These are phyloP conservation scores for Talaromyces albobiverticillius DNA, from an alignment of 2,329 filamentous ascomycete genomes.

Conservation along the genomic window DNA sequence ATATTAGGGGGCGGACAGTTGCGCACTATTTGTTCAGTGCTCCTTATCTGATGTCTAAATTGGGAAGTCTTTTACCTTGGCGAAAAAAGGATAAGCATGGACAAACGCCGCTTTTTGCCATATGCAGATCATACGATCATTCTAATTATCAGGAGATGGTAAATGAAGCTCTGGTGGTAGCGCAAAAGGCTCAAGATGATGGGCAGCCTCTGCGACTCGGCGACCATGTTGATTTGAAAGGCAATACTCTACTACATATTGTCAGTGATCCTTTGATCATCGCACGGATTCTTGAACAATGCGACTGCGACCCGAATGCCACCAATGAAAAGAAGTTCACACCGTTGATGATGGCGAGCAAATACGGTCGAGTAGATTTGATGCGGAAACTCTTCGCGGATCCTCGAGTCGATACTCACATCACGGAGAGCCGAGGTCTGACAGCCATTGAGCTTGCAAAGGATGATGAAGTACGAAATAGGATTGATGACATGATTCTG, in stretches of 20 bases:
- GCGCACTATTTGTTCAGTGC: slow-evolving; percentile 97
- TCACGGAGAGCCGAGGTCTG: slow-evolving; percentile 80
- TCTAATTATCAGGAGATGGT: slow-evolving; percentile 85
- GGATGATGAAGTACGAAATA: slow-evolving; percentile 94
- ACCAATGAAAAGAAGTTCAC: slow-evolving; percentile 95
- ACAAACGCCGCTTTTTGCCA: slow-evolving; percentile 93
- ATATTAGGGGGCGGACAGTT: slow-evolving; percentile 80
- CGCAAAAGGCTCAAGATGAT: slow-evolving; percentile 72
- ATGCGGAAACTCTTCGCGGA: slow-evolving; percentile 86
- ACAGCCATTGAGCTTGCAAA: slow-evolving; percentile 96
- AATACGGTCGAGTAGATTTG: slow-evolving; percentile 93
- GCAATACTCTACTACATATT: slow-evolving; percentile 94
- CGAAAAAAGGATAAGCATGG: slow-evolving; percentile 90
- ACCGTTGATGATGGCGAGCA: slow-evolving; percentile 95
- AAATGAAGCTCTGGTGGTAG: slow-evolving; percentile 70
- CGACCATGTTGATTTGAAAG: slow-evolving; percentile 87
- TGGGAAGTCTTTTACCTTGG: slow-evolving; percentile 82
- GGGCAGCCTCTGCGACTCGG: slow-evolving; percentile 80
- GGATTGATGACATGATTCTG: slow-evolving; percentile 88
- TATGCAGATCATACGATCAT: slow-evolving; percentile 95
- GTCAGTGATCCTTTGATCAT: slow-evolving; percentile 81
- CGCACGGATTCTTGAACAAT: slow-evolving; percentile 70
- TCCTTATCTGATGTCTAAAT: slow-evolving; percentile 71
- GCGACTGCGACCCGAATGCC: slow-evolving; percentile 94
- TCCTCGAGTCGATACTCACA: slow-evolving; percentile 76